Base-by-base conservation (phyloP, 2,329 filamentous ascomycete genomes). In the Raffaelea ambrosiae region DNA sequence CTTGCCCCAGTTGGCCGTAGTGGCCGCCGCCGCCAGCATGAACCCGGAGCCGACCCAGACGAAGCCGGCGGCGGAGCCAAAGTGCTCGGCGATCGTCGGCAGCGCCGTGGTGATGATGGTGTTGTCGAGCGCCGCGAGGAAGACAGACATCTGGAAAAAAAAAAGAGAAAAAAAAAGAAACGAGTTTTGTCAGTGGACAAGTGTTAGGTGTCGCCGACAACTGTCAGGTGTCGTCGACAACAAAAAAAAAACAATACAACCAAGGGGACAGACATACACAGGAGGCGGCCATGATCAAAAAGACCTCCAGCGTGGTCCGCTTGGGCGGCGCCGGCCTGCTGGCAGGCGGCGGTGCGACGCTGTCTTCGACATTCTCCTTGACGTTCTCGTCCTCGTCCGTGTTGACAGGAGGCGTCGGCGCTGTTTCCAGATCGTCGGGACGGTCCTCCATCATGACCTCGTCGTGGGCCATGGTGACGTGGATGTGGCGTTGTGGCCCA, bases 41-140 rank as follows among this genome's bases (percentile, higher is more conserved):
- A 86, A 91, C 3, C 84, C 79, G 35, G 77, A 80, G 14, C 86
- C 86, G 52, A 91, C 82, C 87, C 86, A 90, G 45, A 82, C 77
- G 64, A 89, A 90, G 21, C 84, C 85, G 16, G 76, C 69, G 3
- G 78, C 78, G 5, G 84, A 85, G 40, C 79, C 59, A 51, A 90
- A 77, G 51, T 84, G 71, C 31, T 65, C 64, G 5, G 77, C 72
- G 53, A 87, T 86, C 14, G 79, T 80, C 0, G 83, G 82, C 5
- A 85, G 70, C 5, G 82, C 79, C 0, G 82, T 85, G 11, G 83
- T 74, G 55, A 86, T 70, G 58, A 85, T 81, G 26, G 80, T 84
- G 45, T 72, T 66, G 56, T 79, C 75, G 46, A 79, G 66, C 0
- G 75, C 74, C 2, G 74, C 74, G 31, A 79, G 66, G 59, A 78